phyloP scores from a whole-genome alignment of 108 stramenopile genomes.

The Skeletonema grethae region DNA sequence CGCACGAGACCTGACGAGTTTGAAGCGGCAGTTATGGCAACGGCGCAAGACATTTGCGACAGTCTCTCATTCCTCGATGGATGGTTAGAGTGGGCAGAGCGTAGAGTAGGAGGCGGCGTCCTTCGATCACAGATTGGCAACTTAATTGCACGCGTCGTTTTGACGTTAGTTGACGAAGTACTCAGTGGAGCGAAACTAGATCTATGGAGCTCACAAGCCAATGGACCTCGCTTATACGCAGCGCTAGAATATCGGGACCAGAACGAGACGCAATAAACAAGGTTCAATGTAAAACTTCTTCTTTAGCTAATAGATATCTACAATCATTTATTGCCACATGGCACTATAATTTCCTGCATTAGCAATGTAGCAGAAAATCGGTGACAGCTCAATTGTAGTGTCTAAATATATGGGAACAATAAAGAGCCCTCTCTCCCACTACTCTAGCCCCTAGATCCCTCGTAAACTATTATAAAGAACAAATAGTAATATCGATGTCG shows the following conservation, averaged over 20 bases:
- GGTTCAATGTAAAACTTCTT: not conserved
- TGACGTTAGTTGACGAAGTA: conserved; percentile 85
- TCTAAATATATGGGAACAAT: not conserved
- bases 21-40: conserved; percentile 85
- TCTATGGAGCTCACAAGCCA: conserved; percentile 84
- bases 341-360: not conserved
- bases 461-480: not conserved
- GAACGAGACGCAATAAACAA: not conserved
- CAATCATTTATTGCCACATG: not conserved
- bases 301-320: conserved; percentile 6
- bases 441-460: not conserved
- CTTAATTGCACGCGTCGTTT: conserved; percentile 82
- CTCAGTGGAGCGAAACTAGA: conserved; percentile 81
- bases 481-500: not conserved
- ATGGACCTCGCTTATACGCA: conserved; percentile 80
- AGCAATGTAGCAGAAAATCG: not conserved
- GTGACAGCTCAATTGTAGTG: not conserved
- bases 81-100: conserved; percentile 88
- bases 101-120: conserved; percentile 79
- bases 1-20: conserved; percentile 70
- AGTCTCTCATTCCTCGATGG: conserved; percentile 81
- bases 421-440: not conserved
- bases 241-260: conserved; percentile 72
- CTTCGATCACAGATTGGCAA: conserved; percentile 84
- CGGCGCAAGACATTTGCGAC: conserved; percentile 76